Evolutionary conservation across 345 rosid species (phyloP).

Genomic region (Heritiera littoralis): DNA sequence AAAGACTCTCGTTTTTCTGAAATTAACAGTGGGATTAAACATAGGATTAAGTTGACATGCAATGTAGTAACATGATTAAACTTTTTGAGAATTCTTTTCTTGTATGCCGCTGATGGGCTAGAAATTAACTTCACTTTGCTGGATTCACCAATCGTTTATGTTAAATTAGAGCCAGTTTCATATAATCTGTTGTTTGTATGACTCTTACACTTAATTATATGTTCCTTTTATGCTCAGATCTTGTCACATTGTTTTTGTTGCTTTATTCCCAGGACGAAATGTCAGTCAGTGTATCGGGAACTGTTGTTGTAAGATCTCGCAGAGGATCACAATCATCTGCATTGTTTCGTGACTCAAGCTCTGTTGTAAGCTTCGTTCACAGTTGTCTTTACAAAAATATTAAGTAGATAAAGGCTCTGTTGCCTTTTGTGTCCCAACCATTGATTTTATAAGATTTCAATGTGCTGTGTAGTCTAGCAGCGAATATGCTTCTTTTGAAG

Average conservation of each 20-base stretch:
- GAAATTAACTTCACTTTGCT: not conserved
- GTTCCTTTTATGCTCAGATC: not conserved
- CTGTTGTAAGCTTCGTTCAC: conserved; percentile 46
- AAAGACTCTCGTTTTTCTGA: not conserved
- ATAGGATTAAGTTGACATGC: not conserved
- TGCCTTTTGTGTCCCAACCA: conserved; percentile 21
- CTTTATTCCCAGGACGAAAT: conserved; percentile 68
- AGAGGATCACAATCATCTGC: conserved; percentile 70
- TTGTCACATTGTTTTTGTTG: conserved; percentile 17
- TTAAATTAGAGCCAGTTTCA: conserved; percentile 1
- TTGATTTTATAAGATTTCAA: conserved; percentile 41
- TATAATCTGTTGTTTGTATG: not conserved
- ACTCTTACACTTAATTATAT: not conserved
- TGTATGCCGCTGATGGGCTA: conserved; percentile 7
- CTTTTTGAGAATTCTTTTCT: not conserved
- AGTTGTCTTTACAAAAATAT: not conserved
- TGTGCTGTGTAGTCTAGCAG: conserved; percentile 70
- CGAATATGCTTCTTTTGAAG: conserved; percentile 67
- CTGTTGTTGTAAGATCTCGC: conserved; percentile 81
- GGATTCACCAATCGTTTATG: not conserved
- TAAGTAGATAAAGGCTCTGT: conserved; percentile 9
- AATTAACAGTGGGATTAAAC: conserved; percentile 1
- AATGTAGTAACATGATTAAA: not conserved
- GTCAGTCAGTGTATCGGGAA: conserved; percentile 75
- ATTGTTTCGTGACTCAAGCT: conserved; percentile 57